Conservation (phyloP, 768 basidiomycete genomes). For the Lactifluus rugatus region DNA sequence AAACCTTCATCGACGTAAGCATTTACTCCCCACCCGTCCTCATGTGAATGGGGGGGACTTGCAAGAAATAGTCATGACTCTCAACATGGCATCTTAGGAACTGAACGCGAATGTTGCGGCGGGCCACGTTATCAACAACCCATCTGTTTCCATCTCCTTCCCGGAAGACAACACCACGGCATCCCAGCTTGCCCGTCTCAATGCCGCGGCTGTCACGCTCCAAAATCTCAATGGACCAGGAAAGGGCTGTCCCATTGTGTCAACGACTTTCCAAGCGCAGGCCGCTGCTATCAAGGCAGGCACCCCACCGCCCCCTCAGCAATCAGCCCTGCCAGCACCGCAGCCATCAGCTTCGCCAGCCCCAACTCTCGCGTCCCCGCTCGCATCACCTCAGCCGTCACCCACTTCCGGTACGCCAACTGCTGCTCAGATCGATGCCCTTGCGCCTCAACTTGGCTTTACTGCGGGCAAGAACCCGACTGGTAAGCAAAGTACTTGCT, state of each 20-base stretch:
- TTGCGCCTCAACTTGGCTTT: conserved; percentile 24
- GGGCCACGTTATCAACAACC: conserved; percentile 10
- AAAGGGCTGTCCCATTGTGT: conserved; percentile 51
- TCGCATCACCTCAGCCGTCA: neutral
- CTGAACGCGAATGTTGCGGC: conserved; percentile 14
- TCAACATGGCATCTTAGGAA: conserved; percentile 11
- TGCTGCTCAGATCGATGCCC: conserved; percentile 4
- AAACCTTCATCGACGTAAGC: conserved; percentile 41
- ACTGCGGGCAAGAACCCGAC: conserved; percentile 24
- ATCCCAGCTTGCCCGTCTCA: conserved; percentile 37
- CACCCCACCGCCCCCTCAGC: neutral
- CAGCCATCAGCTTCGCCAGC: neutral
- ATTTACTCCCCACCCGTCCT: neutral
- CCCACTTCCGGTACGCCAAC: neutral
- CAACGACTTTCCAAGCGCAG: conserved; percentile 47
- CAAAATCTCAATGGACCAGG: conserved; percentile 66
- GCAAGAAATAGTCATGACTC: neutral
- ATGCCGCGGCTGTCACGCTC: conserved; percentile 51
- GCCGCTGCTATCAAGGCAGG: conserved; percentile 16
- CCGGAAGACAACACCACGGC: conserved; percentile 33
- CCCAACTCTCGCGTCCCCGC: neutral
- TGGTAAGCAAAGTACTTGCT: neutral
- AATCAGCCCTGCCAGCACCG: no score
- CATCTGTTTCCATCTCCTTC: conserved; percentile 28
- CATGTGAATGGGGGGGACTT: no score